These are phyloP conservation scores for Pilobolus umbonatus DNA, from an alignment of 192 early-diverging fungal genomes.

Conservation along the genomic window DNA sequence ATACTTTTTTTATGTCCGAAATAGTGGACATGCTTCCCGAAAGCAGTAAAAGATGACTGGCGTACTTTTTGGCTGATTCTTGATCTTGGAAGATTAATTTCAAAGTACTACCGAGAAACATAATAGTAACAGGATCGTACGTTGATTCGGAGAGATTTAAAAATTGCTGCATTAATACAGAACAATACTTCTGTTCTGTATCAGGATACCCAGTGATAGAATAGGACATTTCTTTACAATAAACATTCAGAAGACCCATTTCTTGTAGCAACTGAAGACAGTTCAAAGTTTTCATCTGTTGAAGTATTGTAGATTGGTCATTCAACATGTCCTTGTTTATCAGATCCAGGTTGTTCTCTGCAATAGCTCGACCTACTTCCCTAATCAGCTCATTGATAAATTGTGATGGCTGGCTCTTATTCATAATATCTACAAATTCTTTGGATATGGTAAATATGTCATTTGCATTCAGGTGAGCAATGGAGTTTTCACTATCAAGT, in stretches of 20 bases:
- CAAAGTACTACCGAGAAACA: conserved; percentile 3
- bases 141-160: background rate
- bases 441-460: conserved; percentile 7
- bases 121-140: background rate
- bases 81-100: conserved; percentile 6
- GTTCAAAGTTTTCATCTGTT: conserved; percentile 1
- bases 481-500: background rate
- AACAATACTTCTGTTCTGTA: background rate
- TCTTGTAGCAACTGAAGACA: conserved; percentile 6
- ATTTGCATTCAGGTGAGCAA: background rate
- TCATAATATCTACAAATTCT: background rate
- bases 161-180: conserved; percentile 4
- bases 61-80: background rate
- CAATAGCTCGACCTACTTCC: background rate
- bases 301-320: too few relatives aligned
- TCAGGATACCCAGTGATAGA: background rate
- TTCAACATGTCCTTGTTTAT: conserved; percentile 6
- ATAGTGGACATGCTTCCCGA: background rate
- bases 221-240: background rate
- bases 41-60: conserved; percentile 11
- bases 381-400: background rate
- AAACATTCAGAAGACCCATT: background rate
- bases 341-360: background rate
- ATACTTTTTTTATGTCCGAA: background rate
- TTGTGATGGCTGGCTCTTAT: background rate